Conservation (phyloP, 306 rosid genomes). For the Prunus salicina region DNA sequence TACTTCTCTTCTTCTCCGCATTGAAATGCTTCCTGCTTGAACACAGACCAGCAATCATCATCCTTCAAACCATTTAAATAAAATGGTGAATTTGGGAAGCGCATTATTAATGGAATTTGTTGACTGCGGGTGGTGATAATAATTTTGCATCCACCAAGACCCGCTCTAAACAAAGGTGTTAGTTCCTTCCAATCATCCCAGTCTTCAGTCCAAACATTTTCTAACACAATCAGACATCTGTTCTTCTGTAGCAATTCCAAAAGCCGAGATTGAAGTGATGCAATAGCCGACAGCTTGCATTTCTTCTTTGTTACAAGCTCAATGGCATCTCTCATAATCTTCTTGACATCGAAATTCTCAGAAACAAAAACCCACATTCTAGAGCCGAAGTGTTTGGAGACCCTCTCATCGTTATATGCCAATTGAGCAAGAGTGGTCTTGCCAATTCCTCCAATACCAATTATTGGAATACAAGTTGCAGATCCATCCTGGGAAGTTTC, state of each 20-base stretch:
- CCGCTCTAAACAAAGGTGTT: neutral
- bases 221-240: conserved; percentile 1
- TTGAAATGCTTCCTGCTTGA: conserved; percentile 1
- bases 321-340: no score
- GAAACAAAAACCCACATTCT: no score
- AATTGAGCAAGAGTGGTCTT: no score
- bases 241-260: neutral
- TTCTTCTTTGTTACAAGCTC: no score
- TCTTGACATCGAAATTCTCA: no score
- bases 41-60: conserved; percentile 12
- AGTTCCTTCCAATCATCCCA: conserved; percentile 11
- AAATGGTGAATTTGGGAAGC: neutral
- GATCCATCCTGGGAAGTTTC: no score
- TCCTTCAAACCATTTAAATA: neutral
- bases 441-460: no score
- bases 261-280: no score
- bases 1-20: neutral
- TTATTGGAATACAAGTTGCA: no score
- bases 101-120: neutral
- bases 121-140: neutral
- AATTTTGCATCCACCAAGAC: conserved; percentile 10
- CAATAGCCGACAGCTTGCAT: no score
- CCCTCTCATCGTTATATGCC: no score
- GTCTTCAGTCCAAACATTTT: conserved; percentile 19
- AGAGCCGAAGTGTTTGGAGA: no score